Conservation (phyloP, 176 grass and related monocot species). For the Eragrostis nindensis region DNA sequence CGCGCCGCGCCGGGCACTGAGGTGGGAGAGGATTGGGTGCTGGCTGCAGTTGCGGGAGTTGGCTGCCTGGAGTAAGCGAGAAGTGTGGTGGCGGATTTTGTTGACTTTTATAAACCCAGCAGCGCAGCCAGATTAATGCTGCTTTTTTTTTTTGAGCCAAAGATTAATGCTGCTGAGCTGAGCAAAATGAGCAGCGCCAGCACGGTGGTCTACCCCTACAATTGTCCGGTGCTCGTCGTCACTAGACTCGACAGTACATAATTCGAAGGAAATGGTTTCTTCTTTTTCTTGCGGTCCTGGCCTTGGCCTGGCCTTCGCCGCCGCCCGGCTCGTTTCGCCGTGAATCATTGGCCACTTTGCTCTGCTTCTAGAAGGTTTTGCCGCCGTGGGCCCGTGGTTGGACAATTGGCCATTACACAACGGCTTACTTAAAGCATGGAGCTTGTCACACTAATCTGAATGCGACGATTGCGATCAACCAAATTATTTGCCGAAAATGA, state of each 20-base stretch:
- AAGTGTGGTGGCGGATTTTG: background rate
- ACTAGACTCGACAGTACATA: background rate
- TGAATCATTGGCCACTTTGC: background rate
- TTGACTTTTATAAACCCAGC: conserved; percentile 42
- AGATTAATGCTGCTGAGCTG: background rate
- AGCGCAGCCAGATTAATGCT: no score
- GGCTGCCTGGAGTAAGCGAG: background rate
- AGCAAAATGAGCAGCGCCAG: background rate
- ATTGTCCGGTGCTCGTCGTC: background rate
- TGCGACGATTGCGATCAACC: no score
- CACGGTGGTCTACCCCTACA: no score
- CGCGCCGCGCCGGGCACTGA: background rate
- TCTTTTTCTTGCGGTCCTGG: background rate
- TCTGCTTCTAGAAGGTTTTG: conserved; percentile 31
- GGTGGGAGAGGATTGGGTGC: background rate
- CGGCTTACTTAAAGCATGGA: background rate
- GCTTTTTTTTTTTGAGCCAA: no score
- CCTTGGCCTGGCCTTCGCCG: background rate
- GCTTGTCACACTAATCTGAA: background rate
- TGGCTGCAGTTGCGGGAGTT: background rate
- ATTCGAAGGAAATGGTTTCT: no score
- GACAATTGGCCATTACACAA: background rate
- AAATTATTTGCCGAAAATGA: no score
- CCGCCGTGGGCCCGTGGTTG: background rate
- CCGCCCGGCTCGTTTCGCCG: background rate